Evolutionary conservation across 1,284 basidiomycete species (phyloP).

Genomic region (Boletus sp.): DNA sequence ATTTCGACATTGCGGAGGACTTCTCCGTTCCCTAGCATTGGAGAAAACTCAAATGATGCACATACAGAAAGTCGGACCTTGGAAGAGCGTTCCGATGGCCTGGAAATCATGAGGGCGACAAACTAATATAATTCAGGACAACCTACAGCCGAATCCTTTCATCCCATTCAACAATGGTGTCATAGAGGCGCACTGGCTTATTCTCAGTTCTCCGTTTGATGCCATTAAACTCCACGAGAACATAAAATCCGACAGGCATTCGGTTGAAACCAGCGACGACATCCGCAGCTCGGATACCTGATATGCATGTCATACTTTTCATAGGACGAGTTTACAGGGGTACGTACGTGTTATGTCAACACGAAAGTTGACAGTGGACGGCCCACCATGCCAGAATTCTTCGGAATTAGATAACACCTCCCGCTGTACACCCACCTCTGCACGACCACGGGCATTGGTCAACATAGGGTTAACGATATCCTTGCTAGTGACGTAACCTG

Average conservation of each 20-base stretch:
- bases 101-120: background rate
- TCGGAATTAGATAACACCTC: no score
- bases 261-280: conserved; percentile 1
- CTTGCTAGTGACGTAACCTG: background rate
- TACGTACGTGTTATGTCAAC: conserved; percentile 3
- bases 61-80: conserved; percentile 8
- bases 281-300: conserved; percentile 11
- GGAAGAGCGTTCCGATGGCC: conserved; percentile 5
- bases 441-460: background rate
- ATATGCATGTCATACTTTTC: background rate
- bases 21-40: background rate
- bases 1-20: background rate
- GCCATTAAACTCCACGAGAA: conserved; percentile 3
- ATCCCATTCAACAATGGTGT: conserved; percentile 13
- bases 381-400: background rate
- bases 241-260: conserved; percentile 18
- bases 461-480: background rate
- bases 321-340: background rate
- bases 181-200: conserved; percentile 3
- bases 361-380: background rate
- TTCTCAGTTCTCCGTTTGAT: conserved; percentile 4
- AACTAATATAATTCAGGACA: background rate
- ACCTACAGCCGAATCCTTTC: conserved; percentile 13
- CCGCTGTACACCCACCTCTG: background rate
- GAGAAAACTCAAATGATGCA: conserved; percentile 15